Conservation (phyloP, 164 flowering plant species). For the Piper longum region DNA sequence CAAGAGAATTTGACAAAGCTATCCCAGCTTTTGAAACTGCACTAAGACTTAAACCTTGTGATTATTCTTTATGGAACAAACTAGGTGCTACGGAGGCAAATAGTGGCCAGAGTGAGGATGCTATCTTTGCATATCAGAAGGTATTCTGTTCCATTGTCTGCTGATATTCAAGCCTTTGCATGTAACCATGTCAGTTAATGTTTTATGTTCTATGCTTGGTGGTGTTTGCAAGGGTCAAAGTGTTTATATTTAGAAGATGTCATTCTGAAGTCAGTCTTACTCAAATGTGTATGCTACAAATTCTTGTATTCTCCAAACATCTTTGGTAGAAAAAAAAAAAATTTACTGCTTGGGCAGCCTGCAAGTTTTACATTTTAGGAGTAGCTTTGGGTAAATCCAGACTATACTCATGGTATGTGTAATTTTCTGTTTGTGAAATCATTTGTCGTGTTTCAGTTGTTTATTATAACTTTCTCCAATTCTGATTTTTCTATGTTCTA, state of each 20-base stretch:
- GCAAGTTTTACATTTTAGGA: background rate
- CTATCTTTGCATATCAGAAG: conserved; percentile 88
- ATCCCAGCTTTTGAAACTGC: conserved; percentile 67
- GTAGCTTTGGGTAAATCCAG: background rate
- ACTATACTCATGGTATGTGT: background rate
- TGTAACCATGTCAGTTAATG: too few species aligned
- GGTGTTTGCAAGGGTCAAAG: too few species aligned
- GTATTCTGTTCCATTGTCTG: conserved; percentile 16
- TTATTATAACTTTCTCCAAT: background rate
- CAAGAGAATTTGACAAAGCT: conserved; percentile 91
- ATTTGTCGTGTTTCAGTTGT: background rate
- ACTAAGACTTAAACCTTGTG: conserved; percentile 76
- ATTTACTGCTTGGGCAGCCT: background rate
- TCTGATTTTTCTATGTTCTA: conserved; percentile 4
- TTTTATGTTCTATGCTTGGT: too few species aligned
- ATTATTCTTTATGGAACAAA: conserved; percentile 98
- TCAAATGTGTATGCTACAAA: too few species aligned
- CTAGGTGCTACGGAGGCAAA: conserved; percentile 99
- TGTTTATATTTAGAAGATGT: background rate
- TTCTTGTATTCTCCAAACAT: too few species aligned
- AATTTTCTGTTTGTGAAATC: background rate
- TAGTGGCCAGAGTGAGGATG: conserved; percentile 94
- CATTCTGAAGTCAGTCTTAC: background rate
- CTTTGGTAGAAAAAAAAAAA: too few species aligned
- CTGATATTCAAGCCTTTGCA: background rate